Base-by-base conservation (phyloP, 2,329 filamentous ascomycete genomes). In the Dactylellina parvicollis region DNA sequence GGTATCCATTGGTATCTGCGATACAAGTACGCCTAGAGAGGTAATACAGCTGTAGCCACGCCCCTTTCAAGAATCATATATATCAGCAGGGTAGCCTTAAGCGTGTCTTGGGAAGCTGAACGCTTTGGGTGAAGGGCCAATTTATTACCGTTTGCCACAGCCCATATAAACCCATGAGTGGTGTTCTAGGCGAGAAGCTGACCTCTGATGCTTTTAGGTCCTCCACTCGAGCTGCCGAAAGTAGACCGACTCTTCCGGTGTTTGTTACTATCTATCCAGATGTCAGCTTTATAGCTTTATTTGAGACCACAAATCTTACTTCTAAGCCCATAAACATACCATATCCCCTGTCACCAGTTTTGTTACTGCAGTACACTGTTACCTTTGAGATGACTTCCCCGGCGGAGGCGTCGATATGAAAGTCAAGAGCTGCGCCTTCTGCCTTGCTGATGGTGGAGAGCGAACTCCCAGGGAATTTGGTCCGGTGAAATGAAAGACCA, bases 271-370 rank as follows among this genome's bases (percentile, higher is more conserved):
- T 22, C 40, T 7, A 18, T 18, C n/a, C 16, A 22, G 4, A 4
- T 44, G 4, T 18, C 22, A 44, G 40, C 16, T 44, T 44, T 22
- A 4, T 18, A 4, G 40, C 18, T 2, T 9, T 16, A 4, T 4
- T 10, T 16, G 18, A 18, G 40, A 44, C 34, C 14, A 38, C 16
- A 14, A 10, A 14, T 44, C 44, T 28, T 28, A 49, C 44, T 22
- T 49, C 18, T n/a, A 49, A 28, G 44, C 44, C 44, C 44, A 49
- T 49, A 28, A 49, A 49, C 20, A 49, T 49, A 3, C 22, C 44
- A 42, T 42, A 5, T 4, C 7, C 7, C n/a, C 7, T 42, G n/a
- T 42, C 38, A 4, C 16, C 38, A n/a, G 4, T 18, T 12, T 28
- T 28, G 2, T 18, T 18, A 9, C 40, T 9, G 20, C 22, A 49